Percentiles rank a stretch among this genome's conserved stretches.
Evolutionary conservation across 2,329 filamentous ascomycete species (phyloP).

Genomic region (Aspergillus proliferans): DNA sequence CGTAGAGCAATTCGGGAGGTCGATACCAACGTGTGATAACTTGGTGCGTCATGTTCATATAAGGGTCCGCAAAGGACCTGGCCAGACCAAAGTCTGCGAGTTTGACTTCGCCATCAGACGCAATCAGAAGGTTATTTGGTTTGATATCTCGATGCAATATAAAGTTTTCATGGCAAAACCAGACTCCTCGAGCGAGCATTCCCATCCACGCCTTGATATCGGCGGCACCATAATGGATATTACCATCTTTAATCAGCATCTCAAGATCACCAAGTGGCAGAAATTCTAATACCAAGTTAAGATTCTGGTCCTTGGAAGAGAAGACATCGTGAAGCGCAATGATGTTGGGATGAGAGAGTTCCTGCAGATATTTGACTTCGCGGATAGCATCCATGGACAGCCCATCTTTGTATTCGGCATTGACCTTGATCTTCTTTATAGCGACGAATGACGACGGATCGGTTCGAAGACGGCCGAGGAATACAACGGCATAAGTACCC

Average conservation of each 20-base stretch:
- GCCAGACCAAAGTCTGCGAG: conserved; percentile 97
- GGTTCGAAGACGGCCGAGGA: conserved; percentile 70
- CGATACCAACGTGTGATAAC: conserved; percentile 98
- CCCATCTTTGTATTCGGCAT: conserved; percentile 68
- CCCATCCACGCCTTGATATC: conserved; percentile 99
- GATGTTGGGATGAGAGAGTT: conserved; percentile 91
- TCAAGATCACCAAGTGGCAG: conserved; percentile 91
- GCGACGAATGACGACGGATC: conserved; percentile 73
- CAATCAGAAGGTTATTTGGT: conserved; percentile 94
- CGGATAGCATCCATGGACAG: conserved; percentile 91
- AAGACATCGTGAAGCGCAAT: conserved; percentile 90
- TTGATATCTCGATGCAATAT: conserved; percentile 97
- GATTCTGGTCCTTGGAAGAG: conserved; percentile 90
- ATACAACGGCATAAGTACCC: conserved; percentile 95
- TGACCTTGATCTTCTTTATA: conserved; percentile 51
- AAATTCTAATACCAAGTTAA: conserved; percentile 92
- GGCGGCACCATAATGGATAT: conserved; percentile 74
- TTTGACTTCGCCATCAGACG: conserved; percentile 86
- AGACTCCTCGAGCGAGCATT: conserved; percentile 87
- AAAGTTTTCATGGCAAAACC: conserved; percentile 95
- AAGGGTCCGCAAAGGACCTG: conserved; percentile 80
- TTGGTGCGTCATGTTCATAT: conserved; percentile 80
- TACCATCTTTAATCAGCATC: conserved; percentile 82
- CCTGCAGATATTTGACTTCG: conserved; percentile 91
- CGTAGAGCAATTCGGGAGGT: conserved; percentile 87